Evolutionary conservation across 1,284 basidiomycete genomes (phyloP).

Genomic region (Farysia itapuensis): DNA sequence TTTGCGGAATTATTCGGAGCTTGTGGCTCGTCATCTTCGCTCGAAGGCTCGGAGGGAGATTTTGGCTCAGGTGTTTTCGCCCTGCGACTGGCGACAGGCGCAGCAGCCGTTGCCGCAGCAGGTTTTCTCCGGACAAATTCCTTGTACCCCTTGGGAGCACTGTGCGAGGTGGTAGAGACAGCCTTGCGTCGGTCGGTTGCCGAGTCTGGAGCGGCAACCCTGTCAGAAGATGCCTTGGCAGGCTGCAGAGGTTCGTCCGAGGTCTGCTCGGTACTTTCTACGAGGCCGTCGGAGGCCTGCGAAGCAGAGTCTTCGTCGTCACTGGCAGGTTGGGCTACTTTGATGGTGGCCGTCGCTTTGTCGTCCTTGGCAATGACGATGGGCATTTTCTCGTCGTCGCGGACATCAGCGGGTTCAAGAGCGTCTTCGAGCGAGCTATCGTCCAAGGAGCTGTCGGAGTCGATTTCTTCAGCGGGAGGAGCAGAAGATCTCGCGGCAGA

Average conservation of each 20-base stretch:
- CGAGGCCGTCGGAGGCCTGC: slow-evolving; percentile 10
- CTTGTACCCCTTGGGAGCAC: slow-evolving; percentile 20
- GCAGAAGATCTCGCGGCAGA: neutral
- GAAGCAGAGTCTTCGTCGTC: slow-evolving; percentile 24
- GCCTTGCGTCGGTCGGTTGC: no score
- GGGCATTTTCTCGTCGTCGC: slow-evolving; percentile 21
- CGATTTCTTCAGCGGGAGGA: slow-evolving; percentile 1
- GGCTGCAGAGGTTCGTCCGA: slow-evolving; percentile 16
- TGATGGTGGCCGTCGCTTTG: slow-evolving; percentile 1
- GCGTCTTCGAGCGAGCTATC: slow-evolving; percentile 18
- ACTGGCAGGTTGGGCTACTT: slow-evolving; percentile 14
- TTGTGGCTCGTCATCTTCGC: no score
- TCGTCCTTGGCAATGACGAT: slow-evolving; percentile 10
- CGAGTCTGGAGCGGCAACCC: no score
- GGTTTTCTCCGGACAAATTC: slow-evolving; percentile 13
- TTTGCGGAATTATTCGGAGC: no score
- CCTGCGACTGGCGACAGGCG: neutral
- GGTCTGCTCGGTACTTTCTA: slow-evolving; percentile 22
- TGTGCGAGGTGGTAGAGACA: neutral
- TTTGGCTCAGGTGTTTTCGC: neutral
- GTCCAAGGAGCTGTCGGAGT: slow-evolving; percentile 9
- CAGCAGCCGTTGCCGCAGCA: no score
- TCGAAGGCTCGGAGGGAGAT: no score
- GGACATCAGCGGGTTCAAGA: slow-evolving; percentile 27
- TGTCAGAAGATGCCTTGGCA: slow-evolving; percentile 10